Evolutionary conservation across 108 stramenopile genomes (phyloP), one percentile per base, ranked within the genome.

Genomic region (Cyclostephanos invisitatus): DNA sequence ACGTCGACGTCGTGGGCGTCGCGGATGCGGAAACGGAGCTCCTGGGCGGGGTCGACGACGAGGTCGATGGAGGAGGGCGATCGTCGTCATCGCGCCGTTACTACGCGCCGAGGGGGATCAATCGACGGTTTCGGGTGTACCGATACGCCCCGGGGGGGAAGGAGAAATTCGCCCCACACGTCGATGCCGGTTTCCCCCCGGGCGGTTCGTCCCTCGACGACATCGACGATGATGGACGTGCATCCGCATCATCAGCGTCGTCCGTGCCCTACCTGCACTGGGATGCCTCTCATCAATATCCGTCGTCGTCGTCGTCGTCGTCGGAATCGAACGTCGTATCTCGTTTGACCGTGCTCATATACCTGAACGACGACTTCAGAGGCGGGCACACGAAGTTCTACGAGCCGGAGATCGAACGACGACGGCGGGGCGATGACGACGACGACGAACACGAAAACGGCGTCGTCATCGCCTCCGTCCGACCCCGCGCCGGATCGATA

Each of bases 301-400:
- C 49, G 6, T 50, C 72, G 74, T 48, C 64, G 40, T 40, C 57
- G 7, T 8, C 10, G 11, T 40, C 40, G 40, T 40, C 40, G 3
- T 40, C 40, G 40, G 40, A 1, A 1, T 40, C 72, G 50, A 63
- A 85, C 21, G 75, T 85, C 55, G 94, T 91, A 8, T 90, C 92
- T 1, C 75, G 93, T 24, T 67, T 90, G 61, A 89, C 91, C 25
- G 84, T 92, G 9, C 70, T 96, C 27, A 86, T 93, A 71, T 96
- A 96, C 66, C 72, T 96, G 38, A 96, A 92, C 70, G 89, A 91
- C 20, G 92, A 92, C 72, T 96, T 96, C 70, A 70, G 77, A 9
- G 95, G 92, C 21, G 95, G 95, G 0, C 83, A 88, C 56, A 96
- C 95, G 44, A 92, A 89, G 14, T 96, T 96, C 75, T 93, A 86